Evolutionary conservation across 768 basidiomycete genomes (phyloP).

Genomic region (Dacryopinax spathularia): DNA sequence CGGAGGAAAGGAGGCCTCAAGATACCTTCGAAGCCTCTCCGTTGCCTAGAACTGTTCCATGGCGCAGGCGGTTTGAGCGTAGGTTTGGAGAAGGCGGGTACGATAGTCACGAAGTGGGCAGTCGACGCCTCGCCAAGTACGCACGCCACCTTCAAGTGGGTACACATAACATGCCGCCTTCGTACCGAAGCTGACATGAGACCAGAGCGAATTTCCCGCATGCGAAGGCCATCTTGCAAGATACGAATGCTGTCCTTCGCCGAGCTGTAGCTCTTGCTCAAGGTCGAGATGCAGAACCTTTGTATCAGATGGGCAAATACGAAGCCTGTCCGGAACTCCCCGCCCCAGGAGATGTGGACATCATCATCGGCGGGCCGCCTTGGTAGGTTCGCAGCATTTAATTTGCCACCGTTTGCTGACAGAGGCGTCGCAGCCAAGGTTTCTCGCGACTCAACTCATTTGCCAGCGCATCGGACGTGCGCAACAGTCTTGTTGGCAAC

Average conservation of each 20-base stretch:
- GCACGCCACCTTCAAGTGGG: slow-evolving; percentile 47
- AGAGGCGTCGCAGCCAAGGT: slow-evolving; percentile 38
- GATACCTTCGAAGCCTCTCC: not conserved
- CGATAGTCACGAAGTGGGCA: slow-evolving; percentile 46
- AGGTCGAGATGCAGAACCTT: not conserved
- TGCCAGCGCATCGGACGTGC: slow-evolving; percentile 43
- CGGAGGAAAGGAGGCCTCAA: not conserved
- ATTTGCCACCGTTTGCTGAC: not conserved
- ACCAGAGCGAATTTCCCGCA: slow-evolving; percentile 39
- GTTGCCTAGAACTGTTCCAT: not conserved
- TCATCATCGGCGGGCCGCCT: slow-evolving; percentile 6
- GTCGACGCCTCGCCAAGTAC: slow-evolving; percentile 64
- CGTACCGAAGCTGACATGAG: not conserved
- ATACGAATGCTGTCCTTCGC: slow-evolving; percentile 46
- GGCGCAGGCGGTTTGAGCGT: slow-evolving; percentile 47
- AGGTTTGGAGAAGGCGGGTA: slow-evolving; percentile 41
- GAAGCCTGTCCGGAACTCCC: not conserved
- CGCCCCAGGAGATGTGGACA: slow-evolving; percentile 5
- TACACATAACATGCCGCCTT: slow-evolving; percentile 1
- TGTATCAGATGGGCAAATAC: not conserved
- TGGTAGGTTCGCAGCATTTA: not conserved
- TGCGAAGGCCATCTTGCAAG: slow-evolving; percentile 52
- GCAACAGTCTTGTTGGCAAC: slow-evolving; percentile 33
- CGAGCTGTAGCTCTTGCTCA: slow-evolving; percentile 36
- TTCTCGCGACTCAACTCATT: slow-evolving; percentile 64